phyloP scores from a whole-genome alignment of 2,329 filamentous ascomycete genomes.

The Curvularia lunata region DNA sequence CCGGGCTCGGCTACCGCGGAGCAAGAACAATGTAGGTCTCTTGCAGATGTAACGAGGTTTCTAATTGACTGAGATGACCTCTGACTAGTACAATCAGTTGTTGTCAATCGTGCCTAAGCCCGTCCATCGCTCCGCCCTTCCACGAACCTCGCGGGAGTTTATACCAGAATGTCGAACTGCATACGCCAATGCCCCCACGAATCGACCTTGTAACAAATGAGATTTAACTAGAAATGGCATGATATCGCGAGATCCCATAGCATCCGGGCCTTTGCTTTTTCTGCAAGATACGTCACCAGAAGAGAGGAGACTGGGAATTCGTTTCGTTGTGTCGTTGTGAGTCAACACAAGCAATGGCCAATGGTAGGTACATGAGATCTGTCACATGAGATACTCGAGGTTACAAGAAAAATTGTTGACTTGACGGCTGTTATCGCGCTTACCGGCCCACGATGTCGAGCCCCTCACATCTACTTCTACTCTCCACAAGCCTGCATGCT shows the following conservation, averaged over 20 bases:
- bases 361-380: background rate
- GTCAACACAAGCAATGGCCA: background rate
- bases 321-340: background rate
- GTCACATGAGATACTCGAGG: background rate
- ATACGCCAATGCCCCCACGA: background rate
- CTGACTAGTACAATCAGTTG: background rate
- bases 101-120: background rate
- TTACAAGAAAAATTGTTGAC: background rate
- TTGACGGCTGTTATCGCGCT: slow-evolving; percentile 5
- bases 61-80: background rate
- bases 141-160: background rate
- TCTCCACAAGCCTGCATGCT: slow-evolving; percentile 1
- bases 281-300: background rate
- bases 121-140: background rate
- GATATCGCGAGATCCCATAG: background rate
- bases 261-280: background rate
- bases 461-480: background rate
- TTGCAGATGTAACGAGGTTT: background rate
- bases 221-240: background rate
- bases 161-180: background rate
- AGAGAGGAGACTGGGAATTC: background rate
- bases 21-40: background rate
- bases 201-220: background rate
- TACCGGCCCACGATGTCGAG: background rate
- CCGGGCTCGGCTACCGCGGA: background rate